These are phyloP conservation scores for Microbotryomycetes sp. DNA, from an alignment of 1,284 basidiomycete species.

Conservation along the genomic window DNA sequence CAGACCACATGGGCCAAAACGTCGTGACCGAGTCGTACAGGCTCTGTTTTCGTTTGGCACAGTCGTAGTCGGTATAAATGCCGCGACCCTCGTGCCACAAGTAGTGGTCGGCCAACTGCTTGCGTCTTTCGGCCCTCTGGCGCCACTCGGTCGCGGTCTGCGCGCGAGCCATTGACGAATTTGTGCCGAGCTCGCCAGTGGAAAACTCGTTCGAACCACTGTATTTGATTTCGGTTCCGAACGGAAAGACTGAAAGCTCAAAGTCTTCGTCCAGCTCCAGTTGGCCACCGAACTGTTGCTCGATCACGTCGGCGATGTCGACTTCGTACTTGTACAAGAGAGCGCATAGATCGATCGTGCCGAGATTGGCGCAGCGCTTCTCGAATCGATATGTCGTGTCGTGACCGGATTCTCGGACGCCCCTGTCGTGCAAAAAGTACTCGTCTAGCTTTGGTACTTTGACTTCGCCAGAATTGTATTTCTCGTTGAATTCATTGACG, in stretches of 20 bases:
- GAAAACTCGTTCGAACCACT: not conserved
- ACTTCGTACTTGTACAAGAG: constrained; percentile 81
- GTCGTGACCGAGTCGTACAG: constrained; percentile 92
- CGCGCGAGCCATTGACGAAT: constrained; percentile 36
- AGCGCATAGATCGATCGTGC: constrained; percentile 90
- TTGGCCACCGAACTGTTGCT: constrained; percentile 86
- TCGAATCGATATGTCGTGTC: constrained; percentile 97
- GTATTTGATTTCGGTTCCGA: constrained; percentile 53
- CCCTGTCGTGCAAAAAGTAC: constrained; percentile 84
- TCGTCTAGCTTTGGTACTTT: constrained; percentile 86
- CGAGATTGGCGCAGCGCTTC: constrained; percentile 84
- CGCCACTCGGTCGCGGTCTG: constrained; percentile 86
- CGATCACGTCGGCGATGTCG: constrained; percentile 55
- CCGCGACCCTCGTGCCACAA: constrained; percentile 91
- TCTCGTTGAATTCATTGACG: constrained; percentile 95
- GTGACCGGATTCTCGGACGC: constrained; percentile 56
- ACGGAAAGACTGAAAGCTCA: constrained; percentile 80
- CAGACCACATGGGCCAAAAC: constrained; percentile 96
- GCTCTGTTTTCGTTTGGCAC: constrained; percentile 77
- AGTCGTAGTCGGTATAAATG: constrained; percentile 96
- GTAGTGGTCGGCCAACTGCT: constrained; percentile 82
- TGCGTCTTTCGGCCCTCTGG: constrained; percentile 70
- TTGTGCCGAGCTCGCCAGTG: not conserved
- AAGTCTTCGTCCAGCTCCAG: constrained; percentile 90
- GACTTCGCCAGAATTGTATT: constrained; percentile 79